Conservation (phyloP, 129 eudicot species). For the Ambrosia trifida region DNA sequence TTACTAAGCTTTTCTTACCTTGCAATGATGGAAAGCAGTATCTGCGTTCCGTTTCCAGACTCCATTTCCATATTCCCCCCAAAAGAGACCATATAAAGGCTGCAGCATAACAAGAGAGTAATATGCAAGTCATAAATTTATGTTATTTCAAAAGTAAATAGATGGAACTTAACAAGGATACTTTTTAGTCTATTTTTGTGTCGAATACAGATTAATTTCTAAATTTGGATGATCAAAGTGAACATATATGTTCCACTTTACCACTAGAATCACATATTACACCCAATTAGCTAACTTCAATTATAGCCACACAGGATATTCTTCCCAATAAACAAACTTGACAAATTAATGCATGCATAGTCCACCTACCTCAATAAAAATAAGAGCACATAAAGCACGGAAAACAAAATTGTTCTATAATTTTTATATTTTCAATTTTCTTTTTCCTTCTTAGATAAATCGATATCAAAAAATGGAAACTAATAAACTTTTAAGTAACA, state of each 20-base stretch:
- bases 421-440: not conserved
- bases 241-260: not conserved
- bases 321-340: not conserved
- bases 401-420: not conserved
- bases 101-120: conserved; percentile 31
- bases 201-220: not conserved
- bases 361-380: no score
- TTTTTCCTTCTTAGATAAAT: not conserved
- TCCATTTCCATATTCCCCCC: conserved; percentile 70
- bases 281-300: no score
- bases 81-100: conserved; percentile 88
- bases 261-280: not conserved
- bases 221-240: not conserved
- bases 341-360: no score
- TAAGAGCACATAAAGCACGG: not conserved
- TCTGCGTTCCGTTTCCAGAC: conserved; percentile 89
- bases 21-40: conserved; percentile 72
- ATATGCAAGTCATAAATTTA: conserved; percentile 5
- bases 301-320: not conserved
- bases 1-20: conserved; percentile 39
- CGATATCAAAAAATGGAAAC: not conserved
- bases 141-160: not conserved
- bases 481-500: not conserved
- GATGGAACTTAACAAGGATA: not conserved
- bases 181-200: not conserved